These are phyloP conservation scores for Ajuga chamaepitys DNA, from an alignment of 257 asterid genomes.

Conservation along the genomic window DNA sequence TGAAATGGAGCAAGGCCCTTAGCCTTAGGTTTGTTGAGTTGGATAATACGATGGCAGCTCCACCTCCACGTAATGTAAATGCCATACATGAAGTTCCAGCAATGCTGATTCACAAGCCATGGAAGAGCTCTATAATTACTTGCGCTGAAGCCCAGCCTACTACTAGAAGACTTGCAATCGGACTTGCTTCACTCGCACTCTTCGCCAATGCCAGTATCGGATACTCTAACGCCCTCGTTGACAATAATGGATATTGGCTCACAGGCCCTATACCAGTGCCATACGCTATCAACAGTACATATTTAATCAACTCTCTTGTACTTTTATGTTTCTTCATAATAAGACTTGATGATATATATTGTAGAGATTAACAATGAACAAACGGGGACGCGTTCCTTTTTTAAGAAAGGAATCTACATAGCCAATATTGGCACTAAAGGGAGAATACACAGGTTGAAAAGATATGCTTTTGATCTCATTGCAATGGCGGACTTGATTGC, in stretches of 20 bases:
- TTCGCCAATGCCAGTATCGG: constrained; percentile 18
- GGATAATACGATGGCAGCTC: constrained; percentile 33
- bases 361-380: constrained; percentile 61
- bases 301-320: too few relatives aligned
- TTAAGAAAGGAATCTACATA: constrained; percentile 53
- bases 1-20: constrained; percentile 7
- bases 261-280: constrained; percentile 57
- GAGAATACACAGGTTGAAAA: constrained; percentile 56
- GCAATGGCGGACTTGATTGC: constrained; percentile 79
- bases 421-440: constrained; percentile 57
- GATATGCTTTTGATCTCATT: constrained; percentile 68
- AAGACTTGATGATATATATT: background rate
- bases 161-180: constrained; percentile 39
- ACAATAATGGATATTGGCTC: constrained; percentile 66
- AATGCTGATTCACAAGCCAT: constrained; percentile 20
- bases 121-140: constrained; percentile 1
- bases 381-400: constrained; percentile 57
- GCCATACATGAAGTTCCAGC: constrained; percentile 35
- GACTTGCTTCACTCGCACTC: constrained; percentile 39
- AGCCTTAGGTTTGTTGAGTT: background rate
- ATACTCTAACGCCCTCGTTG: constrained; percentile 38
- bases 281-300: constrained; percentile 34
- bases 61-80: constrained; percentile 26
- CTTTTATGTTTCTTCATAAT: too few relatives aligned
- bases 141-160: constrained; percentile 20